These are phyloP conservation scores for Ogataea hybrid DNA, from an alignment of 1,139 yeast genomes.

Conservation along the genomic window DNA sequence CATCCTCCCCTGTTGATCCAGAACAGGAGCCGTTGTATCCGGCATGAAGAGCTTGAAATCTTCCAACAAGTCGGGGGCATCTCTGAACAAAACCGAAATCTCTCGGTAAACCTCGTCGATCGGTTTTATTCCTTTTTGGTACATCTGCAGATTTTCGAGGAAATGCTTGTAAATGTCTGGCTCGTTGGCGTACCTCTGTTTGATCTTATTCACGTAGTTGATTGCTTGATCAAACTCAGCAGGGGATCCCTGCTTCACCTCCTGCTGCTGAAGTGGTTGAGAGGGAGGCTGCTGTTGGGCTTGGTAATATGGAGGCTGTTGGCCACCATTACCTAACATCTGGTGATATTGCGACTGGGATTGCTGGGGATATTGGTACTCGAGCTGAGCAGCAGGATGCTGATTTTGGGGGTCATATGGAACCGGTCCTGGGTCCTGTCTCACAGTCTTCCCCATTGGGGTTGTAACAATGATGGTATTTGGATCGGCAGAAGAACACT, in stretches of 20 bases:
- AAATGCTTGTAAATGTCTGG: conserved; percentile 96
- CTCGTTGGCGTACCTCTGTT: conserved; percentile 88
- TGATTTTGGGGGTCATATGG: conserved; percentile 26
- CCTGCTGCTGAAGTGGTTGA: conserved; percentile 20
- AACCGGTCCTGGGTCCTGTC: conserved; percentile 47
- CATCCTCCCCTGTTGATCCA: conserved; percentile 30
- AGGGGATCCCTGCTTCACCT: conserved; percentile 59
- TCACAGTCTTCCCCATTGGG: conserved; percentile 84
- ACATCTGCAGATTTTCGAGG: conserved; percentile 91
- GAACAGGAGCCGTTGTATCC: conserved; percentile 55
- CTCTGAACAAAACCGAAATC: conserved; percentile 82
- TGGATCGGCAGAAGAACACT: conserved; percentile 91
- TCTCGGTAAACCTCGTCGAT: conserved; percentile 93
- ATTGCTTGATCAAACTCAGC: conserved; percentile 97
- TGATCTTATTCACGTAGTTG: conserved; percentile 91
- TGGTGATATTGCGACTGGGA: conserved; percentile 27
- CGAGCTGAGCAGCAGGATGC: conserved; percentile 17
- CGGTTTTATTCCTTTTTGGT: conserved; percentile 94
- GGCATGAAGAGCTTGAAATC: conserved; percentile 96
- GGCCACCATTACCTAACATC: conserved; percentile 14
- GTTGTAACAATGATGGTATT: conserved; percentile 94
- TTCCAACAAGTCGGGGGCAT: conserved; percentile 91
- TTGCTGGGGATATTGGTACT: conserved; percentile 18
- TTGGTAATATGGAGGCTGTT: conserved; percentile 14
- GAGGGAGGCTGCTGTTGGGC: conserved; percentile 20